A percentile compares a stretch with the other conserved stretches of the same genome.
Evolutionary conservation across 305 asterid species (phyloP).

Genomic region (Euphrasia arctica): DNA sequence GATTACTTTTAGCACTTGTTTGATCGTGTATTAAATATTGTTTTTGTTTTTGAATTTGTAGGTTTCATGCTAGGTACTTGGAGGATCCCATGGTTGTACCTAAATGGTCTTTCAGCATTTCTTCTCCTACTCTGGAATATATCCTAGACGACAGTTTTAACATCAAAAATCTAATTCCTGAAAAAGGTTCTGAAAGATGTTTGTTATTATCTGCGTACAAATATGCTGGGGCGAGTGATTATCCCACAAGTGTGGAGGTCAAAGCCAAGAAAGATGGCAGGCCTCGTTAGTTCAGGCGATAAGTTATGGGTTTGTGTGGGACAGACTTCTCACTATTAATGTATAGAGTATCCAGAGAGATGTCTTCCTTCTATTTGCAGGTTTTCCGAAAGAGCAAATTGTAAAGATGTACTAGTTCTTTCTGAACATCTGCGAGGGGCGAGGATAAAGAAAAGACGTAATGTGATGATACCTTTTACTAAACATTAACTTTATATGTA

Average conservation of each 20-base stretch:
- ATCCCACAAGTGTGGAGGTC: constrained; percentile 34
- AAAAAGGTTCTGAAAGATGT: constrained; percentile 7
- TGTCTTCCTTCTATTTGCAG: constrained; percentile 37
- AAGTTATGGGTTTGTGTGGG: constrained; percentile 34
- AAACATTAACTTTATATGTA: constrained; percentile 10
- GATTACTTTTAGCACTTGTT: background rate
- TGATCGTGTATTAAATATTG: background rate
- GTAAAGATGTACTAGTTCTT: constrained; percentile 53
- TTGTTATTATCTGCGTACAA: constrained; percentile 11
- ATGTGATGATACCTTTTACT: constrained; percentile 7
- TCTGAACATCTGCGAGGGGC: constrained; percentile 44
- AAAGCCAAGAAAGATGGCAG: constrained; percentile 50
- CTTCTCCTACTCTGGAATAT: constrained; percentile 29
- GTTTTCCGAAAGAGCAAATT: constrained; percentile 59
- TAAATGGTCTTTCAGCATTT: constrained; percentile 33
- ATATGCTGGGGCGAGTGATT: constrained; percentile 26
- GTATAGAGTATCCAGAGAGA: constrained; percentile 12
- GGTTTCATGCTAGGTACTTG: constrained; percentile 33
- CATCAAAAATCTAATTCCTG: background rate
- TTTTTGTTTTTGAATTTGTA: constrained; percentile 29
- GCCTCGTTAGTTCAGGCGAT: constrained; percentile 23
- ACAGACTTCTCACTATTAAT: constrained; percentile 28
- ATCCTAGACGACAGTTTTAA: constrained; percentile 19
- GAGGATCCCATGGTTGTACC: constrained; percentile 27
- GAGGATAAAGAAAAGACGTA: constrained; percentile 5